These are phyloP conservation scores for Pseudozyma sp. DNA, from an alignment of 1,284 basidiomycete genomes.

Conservation along the genomic window DNA sequence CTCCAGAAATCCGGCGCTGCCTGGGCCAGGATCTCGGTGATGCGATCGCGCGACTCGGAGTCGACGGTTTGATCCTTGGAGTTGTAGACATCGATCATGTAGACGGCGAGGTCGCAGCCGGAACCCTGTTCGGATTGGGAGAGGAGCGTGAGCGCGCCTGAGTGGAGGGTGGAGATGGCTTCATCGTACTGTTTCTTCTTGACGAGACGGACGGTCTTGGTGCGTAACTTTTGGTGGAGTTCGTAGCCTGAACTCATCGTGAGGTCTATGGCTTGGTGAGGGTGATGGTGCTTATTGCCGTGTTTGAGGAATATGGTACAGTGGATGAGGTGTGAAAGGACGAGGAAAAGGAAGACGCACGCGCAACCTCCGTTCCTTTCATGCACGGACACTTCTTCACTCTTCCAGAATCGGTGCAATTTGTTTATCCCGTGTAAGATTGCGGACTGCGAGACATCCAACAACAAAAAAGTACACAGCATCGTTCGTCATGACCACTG, in stretches of 20 bases:
- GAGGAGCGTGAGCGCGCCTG: slow-evolving; percentile 57
- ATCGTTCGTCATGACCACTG: background rate
- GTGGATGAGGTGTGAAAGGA: background rate
- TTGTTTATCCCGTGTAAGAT: background rate
- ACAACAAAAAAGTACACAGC: background rate
- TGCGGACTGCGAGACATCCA: too few relatives aligned
- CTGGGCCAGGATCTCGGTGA: slow-evolving; percentile 50
- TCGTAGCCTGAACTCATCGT: slow-evolving; percentile 62
- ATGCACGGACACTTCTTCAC: slow-evolving; percentile 35
- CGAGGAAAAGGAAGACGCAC: background rate
- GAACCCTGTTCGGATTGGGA: slow-evolving; percentile 64
- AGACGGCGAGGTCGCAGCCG: slow-evolving; percentile 65
- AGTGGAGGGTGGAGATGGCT: slow-evolving; percentile 58
- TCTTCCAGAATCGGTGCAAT: slow-evolving; percentile 19
- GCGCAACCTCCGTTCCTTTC: too few relatives aligned
- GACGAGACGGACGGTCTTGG: slow-evolving; percentile 65
- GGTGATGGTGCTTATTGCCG: background rate
- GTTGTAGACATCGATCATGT: slow-evolving; percentile 65
- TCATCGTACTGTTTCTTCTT: slow-evolving; percentile 66
- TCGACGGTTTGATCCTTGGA: slow-evolving; percentile 45
- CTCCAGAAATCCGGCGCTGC: slow-evolving; percentile 64
- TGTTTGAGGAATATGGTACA: too few relatives aligned
- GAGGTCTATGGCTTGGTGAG: background rate
- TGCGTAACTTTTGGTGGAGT: slow-evolving; percentile 67
- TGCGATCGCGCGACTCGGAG: slow-evolving; percentile 44